phyloP scores from a whole-genome alignment of 345 rosid species.

The Syzygium oleosum region DNA sequence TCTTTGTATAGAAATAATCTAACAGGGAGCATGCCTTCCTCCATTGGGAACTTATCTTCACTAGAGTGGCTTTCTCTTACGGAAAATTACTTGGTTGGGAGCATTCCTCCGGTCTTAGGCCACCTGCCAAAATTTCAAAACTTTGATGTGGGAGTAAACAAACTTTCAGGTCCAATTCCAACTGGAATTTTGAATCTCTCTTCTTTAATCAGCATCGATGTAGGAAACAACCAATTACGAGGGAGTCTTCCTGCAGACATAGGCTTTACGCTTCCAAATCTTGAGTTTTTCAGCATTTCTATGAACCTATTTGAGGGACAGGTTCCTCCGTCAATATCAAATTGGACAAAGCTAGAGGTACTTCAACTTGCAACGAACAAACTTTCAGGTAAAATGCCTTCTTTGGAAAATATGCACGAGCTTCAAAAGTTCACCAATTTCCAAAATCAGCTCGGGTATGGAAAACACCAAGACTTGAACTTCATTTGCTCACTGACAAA shows the following conservation, averaged over 20 bases:
- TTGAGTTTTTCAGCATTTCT: neutral
- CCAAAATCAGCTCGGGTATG: neutral
- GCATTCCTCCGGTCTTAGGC: neutral
- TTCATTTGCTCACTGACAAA: neutral
- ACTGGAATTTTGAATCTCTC: neutral
- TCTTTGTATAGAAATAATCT: no score
- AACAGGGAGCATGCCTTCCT: no score
- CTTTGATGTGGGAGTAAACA: neutral
- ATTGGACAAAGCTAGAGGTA: rapidly evolving
- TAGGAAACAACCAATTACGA: neutral
- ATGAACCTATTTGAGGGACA: neutral
- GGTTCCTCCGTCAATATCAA: neutral
- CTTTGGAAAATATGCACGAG: neutral
- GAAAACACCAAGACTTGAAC: neutral
- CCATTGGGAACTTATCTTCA: no score
- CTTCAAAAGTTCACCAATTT: rapidly evolving
- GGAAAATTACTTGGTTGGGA: no score
- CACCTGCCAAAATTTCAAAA: neutral
- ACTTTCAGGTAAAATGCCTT: neutral
- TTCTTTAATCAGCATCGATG: neutral
- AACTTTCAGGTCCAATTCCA: neutral
- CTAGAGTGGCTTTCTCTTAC: no score
- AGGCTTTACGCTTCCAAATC: neutral
- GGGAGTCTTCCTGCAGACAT: neutral
- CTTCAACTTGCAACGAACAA: rapidly evolving